Evolutionary conservation across 352 stramenopile species (phyloP).

Genomic region (Globisporangium cederbergense): DNA sequence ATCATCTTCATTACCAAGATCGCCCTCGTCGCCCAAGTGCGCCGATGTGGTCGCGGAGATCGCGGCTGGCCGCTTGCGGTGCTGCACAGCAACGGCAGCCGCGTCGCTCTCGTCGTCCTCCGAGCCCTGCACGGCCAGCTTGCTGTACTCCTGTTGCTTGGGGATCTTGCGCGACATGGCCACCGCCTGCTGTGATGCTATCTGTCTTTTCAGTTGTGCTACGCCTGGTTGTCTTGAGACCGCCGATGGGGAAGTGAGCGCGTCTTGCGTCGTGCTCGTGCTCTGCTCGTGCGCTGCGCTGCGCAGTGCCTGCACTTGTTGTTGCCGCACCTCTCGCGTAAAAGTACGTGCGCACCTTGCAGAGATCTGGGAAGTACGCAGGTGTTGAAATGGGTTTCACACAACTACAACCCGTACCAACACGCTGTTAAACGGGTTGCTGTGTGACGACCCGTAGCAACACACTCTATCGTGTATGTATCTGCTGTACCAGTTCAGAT

Average conservation of each 20-base stretch:
- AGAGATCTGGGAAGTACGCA: no score
- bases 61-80: conserved; percentile 1
- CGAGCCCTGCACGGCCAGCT: conserved; percentile 11
- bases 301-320: no score
- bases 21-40: background rate
- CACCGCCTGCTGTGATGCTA: background rate
- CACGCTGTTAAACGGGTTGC: no score
- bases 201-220: background rate
- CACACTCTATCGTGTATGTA: no score
- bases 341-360: no score
- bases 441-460: no score
- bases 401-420: no score
- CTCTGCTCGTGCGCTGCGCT: no score
- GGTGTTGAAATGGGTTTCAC: no score
- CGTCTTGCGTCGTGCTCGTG: background rate
- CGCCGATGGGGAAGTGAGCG: background rate
- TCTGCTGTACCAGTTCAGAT: no score
- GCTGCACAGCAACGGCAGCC: background rate
- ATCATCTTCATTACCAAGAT: background rate
- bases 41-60: background rate
- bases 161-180: conserved; percentile 24
- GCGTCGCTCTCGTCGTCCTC: conserved; percentile 6
- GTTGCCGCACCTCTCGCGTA: no score
- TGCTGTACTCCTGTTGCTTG: conserved; percentile 17
- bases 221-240: background rate